Evolutionary conservation across 352 stramenopile genomes (phyloP).

Genomic region (Pythium dissotocum): DNA sequence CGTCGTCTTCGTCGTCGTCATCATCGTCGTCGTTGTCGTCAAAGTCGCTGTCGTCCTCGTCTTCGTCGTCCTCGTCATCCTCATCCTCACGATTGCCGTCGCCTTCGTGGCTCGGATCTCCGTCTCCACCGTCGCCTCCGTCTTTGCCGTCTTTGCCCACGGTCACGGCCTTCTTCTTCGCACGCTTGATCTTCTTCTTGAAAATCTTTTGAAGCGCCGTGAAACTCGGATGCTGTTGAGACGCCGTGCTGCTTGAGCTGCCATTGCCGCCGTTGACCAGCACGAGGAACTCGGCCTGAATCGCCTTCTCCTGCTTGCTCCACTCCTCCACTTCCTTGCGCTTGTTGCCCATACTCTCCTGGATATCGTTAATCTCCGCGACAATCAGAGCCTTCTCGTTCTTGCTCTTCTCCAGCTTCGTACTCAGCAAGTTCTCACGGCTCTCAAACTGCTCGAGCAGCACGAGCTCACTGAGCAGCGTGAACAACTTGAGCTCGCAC

Average conservation of each 20-base stretch:
- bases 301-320: conserved; percentile 51
- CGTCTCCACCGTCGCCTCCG: conserved; percentile 30
- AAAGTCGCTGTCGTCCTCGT: conserved; percentile 71
- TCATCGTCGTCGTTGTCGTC: conserved; percentile 91
- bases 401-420: conserved; percentile 85
- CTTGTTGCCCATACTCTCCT: conserved; percentile 74
- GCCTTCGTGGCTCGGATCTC: conserved; percentile 45
- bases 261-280: conserved; percentile 61
- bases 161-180: conserved; percentile 70
- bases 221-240: conserved; percentile 61
- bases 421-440: conserved; percentile 86
- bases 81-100: conserved; percentile 69
- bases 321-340: conserved; percentile 83
- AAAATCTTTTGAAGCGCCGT: conserved; percentile 89
- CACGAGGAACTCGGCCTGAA: conserved; percentile 70
- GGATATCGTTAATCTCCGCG: conserved; percentile 70
- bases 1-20: conserved; percentile 91
- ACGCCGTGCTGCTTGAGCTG: conserved; percentile 26
- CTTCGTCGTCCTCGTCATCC: conserved; percentile 72
- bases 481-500: conserved; percentile 87
- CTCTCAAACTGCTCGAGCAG: conserved; percentile 91
- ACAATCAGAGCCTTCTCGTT: conserved; percentile 87
- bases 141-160: conserved; percentile 37
- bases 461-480: conserved; percentile 80
- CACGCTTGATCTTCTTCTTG: conserved; percentile 90